phyloP scores from a whole-genome alignment of 1,139 yeast genomes.

The Martiniozyma asiatica region DNA sequence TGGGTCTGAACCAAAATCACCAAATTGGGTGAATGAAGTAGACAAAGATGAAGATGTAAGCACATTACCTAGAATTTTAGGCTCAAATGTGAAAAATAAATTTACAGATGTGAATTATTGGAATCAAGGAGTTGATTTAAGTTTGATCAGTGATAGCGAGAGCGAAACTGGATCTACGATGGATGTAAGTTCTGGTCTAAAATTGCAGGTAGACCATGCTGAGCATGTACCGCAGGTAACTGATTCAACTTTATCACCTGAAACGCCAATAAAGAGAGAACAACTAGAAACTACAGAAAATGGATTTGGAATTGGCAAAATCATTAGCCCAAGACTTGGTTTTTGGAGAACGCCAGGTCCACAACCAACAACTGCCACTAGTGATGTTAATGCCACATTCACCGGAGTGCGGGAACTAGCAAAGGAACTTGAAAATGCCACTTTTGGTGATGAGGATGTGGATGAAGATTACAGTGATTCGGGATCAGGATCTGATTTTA shows the following conservation, averaged over 20 bases:
- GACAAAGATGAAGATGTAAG: slow-evolving; percentile 4
- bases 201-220: no score
- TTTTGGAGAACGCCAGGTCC: slow-evolving; percentile 2
- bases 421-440: not conserved
- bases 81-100: slow-evolving; percentile 37
- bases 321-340: slow-evolving; percentile 13
- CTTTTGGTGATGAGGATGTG: not conserved
- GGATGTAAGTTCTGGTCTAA: slow-evolving; percentile 1
- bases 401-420: no score
- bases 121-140: slow-evolving; percentile 66
- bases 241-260: no score
- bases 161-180: slow-evolving; percentile 12
- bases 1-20: not conserved
- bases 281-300: no score
- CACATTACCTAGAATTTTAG: not conserved
- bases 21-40: not conserved
- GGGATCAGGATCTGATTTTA: no score
- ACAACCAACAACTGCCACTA: not conserved
- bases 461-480: not conserved
- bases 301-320: not conserved
- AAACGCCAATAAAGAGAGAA: no score
- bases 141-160: slow-evolving; percentile 41
- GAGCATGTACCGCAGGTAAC: no score
- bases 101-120: slow-evolving; percentile 85
- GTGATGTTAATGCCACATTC: no score